A percentile compares a stretch with the other conserved stretches of the same genome.
phyloP scores from a whole-genome alignment of 345 rosid species.

The Trapa bicornis region DNA sequence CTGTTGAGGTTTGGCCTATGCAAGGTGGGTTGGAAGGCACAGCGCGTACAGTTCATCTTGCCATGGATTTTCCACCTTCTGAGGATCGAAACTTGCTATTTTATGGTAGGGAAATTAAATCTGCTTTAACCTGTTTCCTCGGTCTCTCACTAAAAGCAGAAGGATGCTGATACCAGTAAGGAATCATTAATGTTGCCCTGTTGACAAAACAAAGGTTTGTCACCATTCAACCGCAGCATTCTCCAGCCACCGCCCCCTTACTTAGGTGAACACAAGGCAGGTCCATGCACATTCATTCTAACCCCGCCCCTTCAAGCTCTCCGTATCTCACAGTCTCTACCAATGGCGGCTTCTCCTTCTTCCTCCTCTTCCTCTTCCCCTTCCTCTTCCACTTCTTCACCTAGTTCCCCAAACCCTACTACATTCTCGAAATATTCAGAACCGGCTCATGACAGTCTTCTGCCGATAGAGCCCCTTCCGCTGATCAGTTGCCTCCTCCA shows the following conservation, averaged over 20 bases:
- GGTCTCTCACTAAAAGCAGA: conserved; percentile 1
- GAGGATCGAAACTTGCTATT: conserved; percentile 34
- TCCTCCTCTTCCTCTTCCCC: too few species aligned
- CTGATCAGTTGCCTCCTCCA: conserved; percentile 16
- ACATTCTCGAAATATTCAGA: background rate
- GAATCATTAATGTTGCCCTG: background rate
- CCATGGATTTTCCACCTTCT: conserved; percentile 47
- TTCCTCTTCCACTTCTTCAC: conserved; percentile 2
- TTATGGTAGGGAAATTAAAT: too few species aligned
- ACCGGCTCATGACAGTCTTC: background rate
- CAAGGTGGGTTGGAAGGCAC: too few species aligned
- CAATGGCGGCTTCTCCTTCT: background rate
- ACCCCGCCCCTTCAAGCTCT: background rate
- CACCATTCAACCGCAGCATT: conserved; percentile 66
- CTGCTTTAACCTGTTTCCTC: conserved; percentile 11
- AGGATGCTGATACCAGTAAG: conserved; percentile 21
- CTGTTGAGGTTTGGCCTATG: conserved; percentile 22
- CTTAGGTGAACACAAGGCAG: background rate
- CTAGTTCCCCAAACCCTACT: background rate
- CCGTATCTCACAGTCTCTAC: too few species aligned
- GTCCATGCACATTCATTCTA: background rate
- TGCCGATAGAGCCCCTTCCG: conserved; percentile 17
- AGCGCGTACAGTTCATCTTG: conserved; percentile 3
- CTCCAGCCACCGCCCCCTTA: conserved; percentile 44
- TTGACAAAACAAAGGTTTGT: conserved; percentile 23